These are phyloP conservation scores for Rachicladosporium sp. DNA, from an alignment of 2,329 filamentous ascomycete species.

Conservation along the genomic window DNA sequence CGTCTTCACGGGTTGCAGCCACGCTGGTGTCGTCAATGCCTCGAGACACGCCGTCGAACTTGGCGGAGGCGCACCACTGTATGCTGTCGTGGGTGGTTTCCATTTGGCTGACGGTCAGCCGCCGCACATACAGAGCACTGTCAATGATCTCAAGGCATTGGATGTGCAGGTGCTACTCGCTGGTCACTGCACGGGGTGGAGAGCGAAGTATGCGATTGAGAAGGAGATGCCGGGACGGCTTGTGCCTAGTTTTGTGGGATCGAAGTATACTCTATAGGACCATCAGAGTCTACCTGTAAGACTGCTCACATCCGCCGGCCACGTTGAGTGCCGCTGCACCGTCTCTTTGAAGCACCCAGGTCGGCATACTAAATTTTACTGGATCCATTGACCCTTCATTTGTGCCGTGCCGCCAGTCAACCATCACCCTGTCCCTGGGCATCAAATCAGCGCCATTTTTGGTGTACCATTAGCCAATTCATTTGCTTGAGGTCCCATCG, in stretches of 20 bases:
- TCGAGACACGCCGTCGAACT: constrained; percentile 13
- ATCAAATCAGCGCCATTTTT: too few species aligned
- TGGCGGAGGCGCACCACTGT: constrained; percentile 12
- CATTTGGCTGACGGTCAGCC: constrained; percentile 17
- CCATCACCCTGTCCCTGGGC: too few species aligned
- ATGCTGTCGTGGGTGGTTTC: constrained; percentile 19
- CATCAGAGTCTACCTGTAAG: too few species aligned
- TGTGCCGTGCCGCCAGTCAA: too few species aligned
- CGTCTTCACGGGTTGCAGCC: constrained; percentile 18
- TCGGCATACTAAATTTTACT: too few species aligned
- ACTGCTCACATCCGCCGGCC: too few species aligned
- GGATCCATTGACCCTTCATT: too few species aligned
- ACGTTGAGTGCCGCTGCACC: too few species aligned
- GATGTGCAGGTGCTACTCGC: constrained; percentile 13
- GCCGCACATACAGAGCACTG: constrained; percentile 11
- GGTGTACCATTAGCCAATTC: too few species aligned
- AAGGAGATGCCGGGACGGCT: constrained; percentile 15
- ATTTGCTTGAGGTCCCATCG: too few species aligned
- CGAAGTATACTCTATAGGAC: constrained; percentile 5
- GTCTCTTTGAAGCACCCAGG: too few species aligned
- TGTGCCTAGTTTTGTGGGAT: constrained; percentile 17
- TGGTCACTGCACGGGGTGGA: constrained; percentile 19
- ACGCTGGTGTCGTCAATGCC: constrained; percentile 19
- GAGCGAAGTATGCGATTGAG: constrained; percentile 18
- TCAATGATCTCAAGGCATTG: constrained; percentile 12